Conservation (phyloP, 805 yeast genomes). For the Sugiyamaella marilandica region DNA sequence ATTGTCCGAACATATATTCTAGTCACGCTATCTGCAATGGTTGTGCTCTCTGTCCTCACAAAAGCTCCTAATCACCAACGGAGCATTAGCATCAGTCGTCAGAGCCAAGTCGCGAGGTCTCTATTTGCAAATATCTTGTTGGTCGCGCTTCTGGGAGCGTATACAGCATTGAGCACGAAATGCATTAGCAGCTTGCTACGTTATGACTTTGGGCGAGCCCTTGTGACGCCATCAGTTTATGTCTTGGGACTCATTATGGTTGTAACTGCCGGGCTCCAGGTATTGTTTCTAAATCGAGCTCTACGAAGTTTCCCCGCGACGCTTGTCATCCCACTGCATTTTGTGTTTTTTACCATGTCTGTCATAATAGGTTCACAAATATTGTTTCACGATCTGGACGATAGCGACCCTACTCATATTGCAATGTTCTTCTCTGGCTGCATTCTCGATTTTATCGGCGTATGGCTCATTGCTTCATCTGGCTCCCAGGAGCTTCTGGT, state of each 20-base stretch:
- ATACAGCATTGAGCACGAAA: slow-evolving; percentile 45
- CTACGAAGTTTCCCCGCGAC: slow-evolving; percentile 40
- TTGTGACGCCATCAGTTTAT: slow-evolving; percentile 33
- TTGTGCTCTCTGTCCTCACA: not conserved
- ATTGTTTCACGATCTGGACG: slow-evolving; percentile 39
- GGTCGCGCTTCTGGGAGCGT: slow-evolving; percentile 45
- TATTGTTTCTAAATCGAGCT: slow-evolving; percentile 37
- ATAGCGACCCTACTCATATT: slow-evolving; percentile 24
- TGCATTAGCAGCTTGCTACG: slow-evolving; percentile 34
- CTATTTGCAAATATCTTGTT: slow-evolving; percentile 33
- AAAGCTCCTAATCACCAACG: not conserved
- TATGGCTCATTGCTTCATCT: slow-evolving; percentile 34
- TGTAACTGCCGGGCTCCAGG: slow-evolving; percentile 40
- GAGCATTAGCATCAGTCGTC: not conserved
- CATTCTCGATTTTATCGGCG: slow-evolving; percentile 39
- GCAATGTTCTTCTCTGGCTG: slow-evolving; percentile 35
- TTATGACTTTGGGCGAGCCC: slow-evolving; percentile 19
- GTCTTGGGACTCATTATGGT: slow-evolving; percentile 31
- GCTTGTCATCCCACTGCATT: slow-evolving; percentile 47
- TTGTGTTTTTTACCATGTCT: slow-evolving; percentile 43
- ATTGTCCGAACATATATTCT: slow-evolving; percentile 28
- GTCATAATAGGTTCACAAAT: slow-evolving; percentile 41
- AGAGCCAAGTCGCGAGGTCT: not conserved
- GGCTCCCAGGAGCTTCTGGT: not conserved
- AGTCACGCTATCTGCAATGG: slow-evolving; percentile 19